phyloP scores from a whole-genome alignment of 306 rosid species.

The Sindora glabra region DNA sequence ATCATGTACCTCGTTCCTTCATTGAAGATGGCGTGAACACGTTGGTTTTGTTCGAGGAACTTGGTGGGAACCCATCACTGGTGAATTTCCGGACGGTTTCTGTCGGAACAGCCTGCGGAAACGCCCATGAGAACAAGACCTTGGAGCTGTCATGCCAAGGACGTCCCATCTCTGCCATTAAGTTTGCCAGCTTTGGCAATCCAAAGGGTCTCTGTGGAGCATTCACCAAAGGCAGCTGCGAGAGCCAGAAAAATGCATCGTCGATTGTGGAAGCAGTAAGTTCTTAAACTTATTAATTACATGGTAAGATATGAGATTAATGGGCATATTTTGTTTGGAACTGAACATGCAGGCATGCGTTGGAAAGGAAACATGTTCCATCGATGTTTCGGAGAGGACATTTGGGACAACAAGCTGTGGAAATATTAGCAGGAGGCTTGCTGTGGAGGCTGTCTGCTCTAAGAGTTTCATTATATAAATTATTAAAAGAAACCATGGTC shows the following conservation, averaged over 20 bases:
- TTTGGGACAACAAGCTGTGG: slow-evolving; percentile 35
- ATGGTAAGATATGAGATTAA: too few species aligned
- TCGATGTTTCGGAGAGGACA: slow-evolving; percentile 26
- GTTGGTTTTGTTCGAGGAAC: slow-evolving; percentile 47
- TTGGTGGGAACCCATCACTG: slow-evolving; percentile 38
- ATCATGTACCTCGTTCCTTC: slow-evolving; percentile 45
- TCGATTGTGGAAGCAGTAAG: slow-evolving; percentile 21
- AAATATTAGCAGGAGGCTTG: slow-evolving; percentile 27
- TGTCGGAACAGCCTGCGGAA: slow-evolving; percentile 25
- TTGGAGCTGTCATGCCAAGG: slow-evolving; percentile 39
- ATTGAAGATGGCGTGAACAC: slow-evolving; percentile 26
- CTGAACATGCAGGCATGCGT: not conserved
- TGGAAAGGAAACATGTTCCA: slow-evolving; percentile 34
- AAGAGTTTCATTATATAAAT: not conserved
- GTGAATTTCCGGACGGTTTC: slow-evolving; percentile 30
- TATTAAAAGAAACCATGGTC: too few species aligned
- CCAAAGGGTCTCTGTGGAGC: slow-evolving; percentile 41
- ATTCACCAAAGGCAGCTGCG: slow-evolving; percentile 31
- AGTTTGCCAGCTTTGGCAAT: slow-evolving; percentile 44
- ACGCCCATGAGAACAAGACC: slow-evolving; percentile 20
- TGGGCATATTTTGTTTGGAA: too few species aligned
- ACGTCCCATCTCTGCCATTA: slow-evolving; percentile 25
- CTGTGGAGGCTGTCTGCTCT: slow-evolving; percentile 44
- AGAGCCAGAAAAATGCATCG: not conserved
- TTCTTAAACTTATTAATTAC: not conserved